These are phyloP conservation scores for Oemleria cerasiformis DNA, from an alignment of 306 rosid genomes.

Conservation along the genomic window DNA sequence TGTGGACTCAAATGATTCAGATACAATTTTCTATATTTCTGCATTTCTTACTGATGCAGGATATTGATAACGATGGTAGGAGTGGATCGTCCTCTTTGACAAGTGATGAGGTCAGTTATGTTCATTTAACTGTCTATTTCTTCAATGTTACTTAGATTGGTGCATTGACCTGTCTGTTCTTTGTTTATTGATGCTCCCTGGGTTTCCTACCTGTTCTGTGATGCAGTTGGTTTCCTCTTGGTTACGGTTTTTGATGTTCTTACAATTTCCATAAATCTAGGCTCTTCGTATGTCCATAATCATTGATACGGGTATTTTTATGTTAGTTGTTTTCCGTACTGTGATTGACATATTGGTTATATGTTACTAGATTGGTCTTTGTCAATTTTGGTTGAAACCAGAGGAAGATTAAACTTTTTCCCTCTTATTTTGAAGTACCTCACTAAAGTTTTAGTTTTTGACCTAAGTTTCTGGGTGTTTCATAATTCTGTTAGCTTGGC, in stretches of 20 bases:
- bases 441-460: too few relatives aligned
- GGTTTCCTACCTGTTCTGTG: background rate
- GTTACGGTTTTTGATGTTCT: background rate
- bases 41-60: slow-evolving; percentile 38
- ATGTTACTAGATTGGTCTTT: background rate
- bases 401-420: background rate
- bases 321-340: too few relatives aligned
- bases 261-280: background rate
- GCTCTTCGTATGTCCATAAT: background rate
- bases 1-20: slow-evolving; percentile 9
- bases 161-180: background rate
- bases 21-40: background rate
- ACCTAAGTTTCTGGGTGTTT: background rate
- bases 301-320: background rate
- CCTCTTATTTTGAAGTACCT: background rate
- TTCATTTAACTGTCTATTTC: background rate
- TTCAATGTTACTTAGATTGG: background rate
- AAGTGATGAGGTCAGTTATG: slow-evolving; percentile 44
- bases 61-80: slow-evolving; percentile 32
- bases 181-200: background rate
- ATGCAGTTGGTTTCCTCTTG: background rate
- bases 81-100: slow-evolving; percentile 36
- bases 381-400: background rate
- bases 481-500: background rate
- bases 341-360: background rate